Evolutionary conservation across 1,139 yeast species (phyloP).

Genomic region (Geotrichum citri-aurantii): DNA sequence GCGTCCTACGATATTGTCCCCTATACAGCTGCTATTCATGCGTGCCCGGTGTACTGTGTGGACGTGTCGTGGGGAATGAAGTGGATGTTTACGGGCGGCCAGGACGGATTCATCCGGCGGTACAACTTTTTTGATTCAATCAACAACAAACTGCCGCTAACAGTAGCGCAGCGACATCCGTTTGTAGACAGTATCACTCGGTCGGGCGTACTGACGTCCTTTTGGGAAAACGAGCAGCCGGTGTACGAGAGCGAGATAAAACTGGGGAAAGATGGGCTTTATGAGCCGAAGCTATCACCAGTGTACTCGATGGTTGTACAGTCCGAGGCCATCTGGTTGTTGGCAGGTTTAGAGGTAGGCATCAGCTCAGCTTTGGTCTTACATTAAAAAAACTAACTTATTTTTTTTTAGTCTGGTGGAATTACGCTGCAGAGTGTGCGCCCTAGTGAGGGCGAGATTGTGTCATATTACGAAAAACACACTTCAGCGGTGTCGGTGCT

Average conservation of each 20-base stretch:
- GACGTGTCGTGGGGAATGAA: constrained; percentile 78
- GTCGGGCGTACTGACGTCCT: constrained; percentile 53
- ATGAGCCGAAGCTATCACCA: constrained; percentile 53
- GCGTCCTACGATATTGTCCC: constrained; percentile 40
- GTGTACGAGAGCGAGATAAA: constrained; percentile 44
- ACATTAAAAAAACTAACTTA: background rate
- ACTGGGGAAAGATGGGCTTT: constrained; percentile 39
- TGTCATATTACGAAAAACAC: constrained; percentile 71
- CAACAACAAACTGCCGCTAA: constrained; percentile 83
- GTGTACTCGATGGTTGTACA: constrained; percentile 85
- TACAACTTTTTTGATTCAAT: constrained; percentile 82
- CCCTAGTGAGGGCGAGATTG: constrained; percentile 75
- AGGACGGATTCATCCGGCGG: constrained; percentile 88
- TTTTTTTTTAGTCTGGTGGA: constrained; percentile 50
- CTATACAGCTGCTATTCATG: constrained; percentile 40
- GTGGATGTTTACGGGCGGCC: constrained; percentile 93
- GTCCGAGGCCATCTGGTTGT: constrained; percentile 73
- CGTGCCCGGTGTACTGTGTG: constrained; percentile 55
- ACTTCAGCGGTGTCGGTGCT: constrained; percentile 69
- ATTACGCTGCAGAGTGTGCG: constrained; percentile 78
- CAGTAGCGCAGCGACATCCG: constrained; percentile 88
- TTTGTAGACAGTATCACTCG: constrained; percentile 75
- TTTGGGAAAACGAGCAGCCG: constrained; percentile 97
- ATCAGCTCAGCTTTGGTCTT: background rate
- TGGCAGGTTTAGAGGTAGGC: constrained; percentile 62